Conservation (phyloP, 345 rosid species). For the Moringa oleifera region DNA sequence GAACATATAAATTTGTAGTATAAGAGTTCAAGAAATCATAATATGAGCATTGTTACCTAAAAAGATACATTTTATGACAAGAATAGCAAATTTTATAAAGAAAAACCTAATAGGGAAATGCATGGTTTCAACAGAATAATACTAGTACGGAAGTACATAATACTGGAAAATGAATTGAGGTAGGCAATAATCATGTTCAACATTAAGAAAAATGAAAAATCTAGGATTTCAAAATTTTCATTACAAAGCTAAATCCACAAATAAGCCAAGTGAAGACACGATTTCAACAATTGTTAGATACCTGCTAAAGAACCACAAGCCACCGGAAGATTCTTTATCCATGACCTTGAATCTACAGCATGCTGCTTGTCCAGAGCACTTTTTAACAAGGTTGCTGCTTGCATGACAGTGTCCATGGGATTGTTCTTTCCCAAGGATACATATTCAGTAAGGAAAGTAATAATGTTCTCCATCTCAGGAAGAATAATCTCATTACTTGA, state of each 20-base stretch:
- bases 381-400: conserved; percentile 49
- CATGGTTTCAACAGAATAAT: no score
- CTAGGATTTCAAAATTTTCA: neutral
- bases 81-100: no score
- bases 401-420: conserved; percentile 55
- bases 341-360: conserved; percentile 32
- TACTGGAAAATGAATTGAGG: neutral
- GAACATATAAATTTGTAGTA: no score
- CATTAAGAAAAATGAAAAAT: neutral
- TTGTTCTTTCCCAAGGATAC: conserved; percentile 43
- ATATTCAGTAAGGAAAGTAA: conserved; percentile 52
- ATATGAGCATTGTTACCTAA: no score
- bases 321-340: conserved; percentile 42
- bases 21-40: no score
- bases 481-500: conserved; percentile 33
- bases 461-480: conserved; percentile 40
- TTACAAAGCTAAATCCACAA: neutral
- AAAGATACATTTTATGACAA: no score
- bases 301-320: conserved; percentile 59
- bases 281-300: conserved; percentile 12
- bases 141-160: neutral
- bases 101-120: no score
- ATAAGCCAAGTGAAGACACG: neutral
- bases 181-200: neutral
- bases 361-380: conserved; percentile 44